These are phyloP conservation scores for Extremus antarcticus DNA, from an alignment of 495 filamentous ascomycete genomes.

Conservation along the genomic window DNA sequence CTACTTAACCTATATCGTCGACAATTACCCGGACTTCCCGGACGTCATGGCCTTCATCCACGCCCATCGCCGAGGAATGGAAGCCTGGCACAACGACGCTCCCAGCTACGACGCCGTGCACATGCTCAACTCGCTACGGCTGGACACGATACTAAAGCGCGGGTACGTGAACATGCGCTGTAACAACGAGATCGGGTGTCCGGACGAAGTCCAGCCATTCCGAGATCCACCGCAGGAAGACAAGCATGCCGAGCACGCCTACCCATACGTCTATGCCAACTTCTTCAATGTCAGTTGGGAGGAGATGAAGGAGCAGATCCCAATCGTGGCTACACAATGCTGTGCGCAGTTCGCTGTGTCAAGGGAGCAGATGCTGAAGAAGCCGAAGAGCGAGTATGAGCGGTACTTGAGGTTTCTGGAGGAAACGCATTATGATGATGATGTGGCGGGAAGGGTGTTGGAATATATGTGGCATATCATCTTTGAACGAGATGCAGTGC, in stretches of 20 bases:
- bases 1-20: conserved; percentile 61
- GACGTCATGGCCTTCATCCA: conserved; percentile 65
- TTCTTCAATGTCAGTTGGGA: conserved; percentile 31
- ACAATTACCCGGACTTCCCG: conserved; percentile 57
- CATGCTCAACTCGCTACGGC: conserved; percentile 27
- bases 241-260: conserved; percentile 16
- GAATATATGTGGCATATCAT: conserved; percentile 68
- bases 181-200: conserved; percentile 39
- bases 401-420: conserved; percentile 59
- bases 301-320: conserved; percentile 35
- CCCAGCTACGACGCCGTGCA: conserved; percentile 7
- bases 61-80: conserved; percentile 35
- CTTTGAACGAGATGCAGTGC: conserved; percentile 44
- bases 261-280: conserved; percentile 38
- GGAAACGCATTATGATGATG: conserved; percentile 49
- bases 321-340: conserved; percentile 40
- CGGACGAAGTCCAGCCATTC: conserved; percentile 47
- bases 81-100: conserved; percentile 53
- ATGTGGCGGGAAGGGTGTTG: conserved; percentile 57
- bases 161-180: conserved; percentile 44
- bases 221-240: conserved; percentile 14
- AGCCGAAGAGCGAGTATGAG: conserved; percentile 48
- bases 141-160: conserved; percentile 30
- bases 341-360: conserved; percentile 57
- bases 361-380: conserved; percentile 34